Percentiles rank a stretch among this genome's conserved stretches.
Evolutionary conservation across 2,329 filamentous ascomycete species (phyloP).

Genomic region (Leptographium flavum): DNA sequence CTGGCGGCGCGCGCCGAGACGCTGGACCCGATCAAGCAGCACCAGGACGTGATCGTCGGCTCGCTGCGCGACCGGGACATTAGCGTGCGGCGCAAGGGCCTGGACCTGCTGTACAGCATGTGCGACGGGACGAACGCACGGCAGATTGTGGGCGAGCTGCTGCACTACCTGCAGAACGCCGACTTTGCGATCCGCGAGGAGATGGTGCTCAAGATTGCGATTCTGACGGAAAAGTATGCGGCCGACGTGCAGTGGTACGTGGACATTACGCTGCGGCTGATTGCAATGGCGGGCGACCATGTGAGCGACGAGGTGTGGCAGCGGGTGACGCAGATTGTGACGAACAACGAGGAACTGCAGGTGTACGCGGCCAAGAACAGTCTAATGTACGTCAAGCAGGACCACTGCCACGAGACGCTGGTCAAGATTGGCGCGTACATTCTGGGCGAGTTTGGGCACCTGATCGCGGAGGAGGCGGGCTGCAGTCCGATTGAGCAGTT

Average conservation of each 20-base stretch:
- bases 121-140: constrained; percentile 92
- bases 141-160: constrained; percentile 80
- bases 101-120: constrained; percentile 98
- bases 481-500: constrained; percentile 98
- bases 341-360: constrained; percentile 96
- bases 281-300: constrained; percentile 94
- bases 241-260: constrained; percentile 99
- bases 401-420: constrained; percentile 90
- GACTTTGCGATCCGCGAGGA: constrained; percentile 97
- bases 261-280: constrained; percentile 84
- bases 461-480: constrained; percentile 81
- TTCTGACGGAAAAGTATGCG: constrained; percentile 94
- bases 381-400: constrained; percentile 78
- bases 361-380: constrained; percentile 92
- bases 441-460: constrained; percentile 88
- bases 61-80: constrained; percentile 93
- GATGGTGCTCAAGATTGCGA: constrained; percentile 98
- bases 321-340: constrained; percentile 94
- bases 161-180: constrained; percentile 89
- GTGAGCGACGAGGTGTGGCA: constrained; percentile 99
- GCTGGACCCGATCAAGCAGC: constrained; percentile 92
- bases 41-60: constrained; percentile 89
- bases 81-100: constrained; percentile 85
- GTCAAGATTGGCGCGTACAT: constrained; percentile 97
- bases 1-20: constrained; percentile 87